Evolutionary conservation across 2,329 filamentous ascomycete genomes (phyloP).

Genomic region (Xylariaceae sp.): DNA sequence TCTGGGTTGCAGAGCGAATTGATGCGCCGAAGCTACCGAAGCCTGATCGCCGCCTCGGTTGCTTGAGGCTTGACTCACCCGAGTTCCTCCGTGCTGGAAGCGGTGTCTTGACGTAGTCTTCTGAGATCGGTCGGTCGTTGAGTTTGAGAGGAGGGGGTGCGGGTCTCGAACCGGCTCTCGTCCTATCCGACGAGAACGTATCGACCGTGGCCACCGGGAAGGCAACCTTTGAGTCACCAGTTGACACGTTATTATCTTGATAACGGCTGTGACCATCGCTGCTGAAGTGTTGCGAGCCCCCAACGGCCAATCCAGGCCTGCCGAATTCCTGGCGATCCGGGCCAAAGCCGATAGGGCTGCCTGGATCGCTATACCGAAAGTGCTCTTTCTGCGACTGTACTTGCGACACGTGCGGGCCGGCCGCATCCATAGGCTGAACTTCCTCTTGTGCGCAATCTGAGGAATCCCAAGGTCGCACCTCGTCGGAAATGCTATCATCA

Average conservation of each 20-base stretch:
- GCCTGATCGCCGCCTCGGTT: slow-evolving; percentile 20
- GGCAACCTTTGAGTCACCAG: slow-evolving; percentile 11
- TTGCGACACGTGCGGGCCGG: not conserved
- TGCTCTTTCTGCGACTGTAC: slow-evolving; percentile 17
- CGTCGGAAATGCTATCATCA: slow-evolving; percentile 16
- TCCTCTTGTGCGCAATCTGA: not conserved
- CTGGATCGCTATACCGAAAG: slow-evolving; percentile 28
- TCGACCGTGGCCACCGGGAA: slow-evolving; percentile 17
- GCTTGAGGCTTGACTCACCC: slow-evolving; percentile 8
- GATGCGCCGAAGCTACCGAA: slow-evolving; percentile 14
- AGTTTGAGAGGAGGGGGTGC: slow-evolving; percentile 26
- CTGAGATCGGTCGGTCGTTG: slow-evolving; percentile 18
- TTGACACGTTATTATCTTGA: not conserved
- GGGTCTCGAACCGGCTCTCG: slow-evolving; percentile 8
- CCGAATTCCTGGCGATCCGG: slow-evolving; percentile 17
- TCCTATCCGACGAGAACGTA: slow-evolving; percentile 20
- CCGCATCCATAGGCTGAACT: not conserved
- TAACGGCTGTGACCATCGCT: not conserved
- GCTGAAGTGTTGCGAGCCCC: not conserved
- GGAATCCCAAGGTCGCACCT: not conserved
- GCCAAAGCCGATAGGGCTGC: slow-evolving; percentile 19
- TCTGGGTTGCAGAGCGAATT: slow-evolving; percentile 7
- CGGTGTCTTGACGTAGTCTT: slow-evolving; percentile 26
- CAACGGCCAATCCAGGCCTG: slow-evolving; percentile 20
- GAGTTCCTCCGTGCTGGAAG: slow-evolving; percentile 17